These are phyloP conservation scores for Tremella fuciformis DNA, from an alignment of 768 basidiomycete species.

Conservation along the genomic window DNA sequence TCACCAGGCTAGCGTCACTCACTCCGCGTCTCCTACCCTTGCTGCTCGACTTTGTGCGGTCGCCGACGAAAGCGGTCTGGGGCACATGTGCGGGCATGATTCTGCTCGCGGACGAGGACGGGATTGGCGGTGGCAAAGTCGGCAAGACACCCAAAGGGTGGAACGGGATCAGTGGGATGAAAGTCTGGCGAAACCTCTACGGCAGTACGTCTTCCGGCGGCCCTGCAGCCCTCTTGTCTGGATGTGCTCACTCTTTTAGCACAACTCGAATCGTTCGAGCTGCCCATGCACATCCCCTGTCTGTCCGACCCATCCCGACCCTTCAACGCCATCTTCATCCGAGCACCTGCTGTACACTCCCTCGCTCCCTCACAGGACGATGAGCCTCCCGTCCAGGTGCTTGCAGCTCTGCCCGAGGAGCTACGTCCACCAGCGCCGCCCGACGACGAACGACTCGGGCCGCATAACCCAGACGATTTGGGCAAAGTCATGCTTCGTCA, in stretches of 20 bases:
- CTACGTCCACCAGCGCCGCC: constrained; percentile 55
- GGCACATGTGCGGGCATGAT: constrained; percentile 97
- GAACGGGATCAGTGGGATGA: constrained; percentile 68
- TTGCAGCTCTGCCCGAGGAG: constrained; percentile 65
- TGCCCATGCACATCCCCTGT: constrained; percentile 63
- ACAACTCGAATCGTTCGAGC: constrained; percentile 89
- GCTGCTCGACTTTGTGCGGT: constrained; percentile 66
- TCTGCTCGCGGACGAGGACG: constrained; percentile 64
- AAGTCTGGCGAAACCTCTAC: constrained; percentile 84
- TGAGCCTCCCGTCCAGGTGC: constrained; percentile 62
- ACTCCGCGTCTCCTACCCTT: constrained; percentile 75
- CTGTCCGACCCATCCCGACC: constrained; percentile 62
- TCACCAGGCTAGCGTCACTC: constrained; percentile 66
- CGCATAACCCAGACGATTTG: constrained; percentile 54
- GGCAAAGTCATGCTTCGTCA: constrained; percentile 81
- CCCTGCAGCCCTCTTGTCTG: background rate
- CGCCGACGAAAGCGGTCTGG: constrained; percentile 70
- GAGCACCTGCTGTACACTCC: constrained; percentile 64
- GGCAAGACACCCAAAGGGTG: constrained; percentile 66
- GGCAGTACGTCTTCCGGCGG: constrained; percentile 64
- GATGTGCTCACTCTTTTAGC: constrained; percentile 24
- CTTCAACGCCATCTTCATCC: constrained; percentile 86
- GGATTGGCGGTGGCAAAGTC: constrained; percentile 71
- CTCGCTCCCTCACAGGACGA: constrained; percentile 19
- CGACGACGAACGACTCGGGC: constrained; percentile 49